Evolutionary conservation across 2,329 filamentous ascomycete species (phyloP), one percentile per base, ranked within the genome.

Genomic region (Hirsutella thompsonii): DNA sequence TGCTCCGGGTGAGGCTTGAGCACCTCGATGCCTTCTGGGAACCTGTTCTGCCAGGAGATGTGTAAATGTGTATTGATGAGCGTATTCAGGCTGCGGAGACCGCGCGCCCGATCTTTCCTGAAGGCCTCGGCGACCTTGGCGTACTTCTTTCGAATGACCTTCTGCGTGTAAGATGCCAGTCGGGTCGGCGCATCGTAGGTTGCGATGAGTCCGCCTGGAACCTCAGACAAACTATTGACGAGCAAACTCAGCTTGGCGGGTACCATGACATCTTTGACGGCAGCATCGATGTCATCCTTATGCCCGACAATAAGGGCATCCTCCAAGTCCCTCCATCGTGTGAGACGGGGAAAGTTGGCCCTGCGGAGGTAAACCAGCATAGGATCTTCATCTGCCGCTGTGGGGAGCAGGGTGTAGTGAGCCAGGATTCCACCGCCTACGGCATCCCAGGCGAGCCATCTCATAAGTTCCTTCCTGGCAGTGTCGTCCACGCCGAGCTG

Each of bases 391-490:
- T 79, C 75, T 16, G 76, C 58, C 0, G 76, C 84, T 83, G 95
- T 94, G 3, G 92, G 92, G 39, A 94, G 71, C 20, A 87, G 72
- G n/a, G 83, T 72, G 61, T 82, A 82, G 56, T 90, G 80, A 14
- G 82, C 72, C 37, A 96, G 69, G 29, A 96, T 64, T 2, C 92
- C 92, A 16, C 80, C 81, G 11, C 82, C 82, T 85, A 94, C 92
- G 44, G 82, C 80, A 41, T 86, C 86, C 89, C 90, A 98, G 0
- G 90, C 90, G 46, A 95, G 64, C 88, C 88, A 95, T 47, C 83
- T 72, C 68, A 85, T 79, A 26, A 95, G 54, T 46, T 93, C 85
- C 13, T 64, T 66, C 57, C 81, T 79, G 44, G 92, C 60, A 1
- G 64, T 66, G 0, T 69, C 56, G n/a, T 79, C 69, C 23, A 88